A percentile compares a stretch with the other conserved stretches of the same genome.
phyloP scores from a whole-genome alignment of 129 eudicot genomes.

The Tagetes erecta region DNA sequence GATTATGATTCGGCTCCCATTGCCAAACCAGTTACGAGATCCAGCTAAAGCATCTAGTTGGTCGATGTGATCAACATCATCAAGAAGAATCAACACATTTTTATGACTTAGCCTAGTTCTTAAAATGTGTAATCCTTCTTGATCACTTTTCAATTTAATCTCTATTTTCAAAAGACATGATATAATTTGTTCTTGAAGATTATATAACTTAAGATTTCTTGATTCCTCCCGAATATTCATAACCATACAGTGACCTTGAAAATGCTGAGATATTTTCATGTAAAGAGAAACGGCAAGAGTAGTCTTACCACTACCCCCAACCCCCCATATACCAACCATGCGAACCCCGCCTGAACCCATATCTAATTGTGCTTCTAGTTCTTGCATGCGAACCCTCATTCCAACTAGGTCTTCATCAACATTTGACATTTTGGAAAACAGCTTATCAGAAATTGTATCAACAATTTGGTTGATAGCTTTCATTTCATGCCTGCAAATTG shows the following conservation, averaged over 20 bases:
- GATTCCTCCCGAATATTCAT: not conserved
- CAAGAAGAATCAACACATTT: constrained; percentile 9
- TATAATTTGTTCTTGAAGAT: not conserved
- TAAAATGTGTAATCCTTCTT: not conserved
- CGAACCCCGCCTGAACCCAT: not conserved
- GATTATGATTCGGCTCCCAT: constrained; percentile 7
- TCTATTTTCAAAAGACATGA: not conserved
- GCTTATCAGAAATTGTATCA: not conserved
- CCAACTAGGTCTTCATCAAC: not conserved
- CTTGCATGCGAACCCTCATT: not conserved
- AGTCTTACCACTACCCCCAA: not conserved
- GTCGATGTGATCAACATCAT: not conserved
- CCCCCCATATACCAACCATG: constrained; percentile 19
- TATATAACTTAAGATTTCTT: not conserved
- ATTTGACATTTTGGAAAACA: not conserved
- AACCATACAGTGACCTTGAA: constrained; percentile 15
- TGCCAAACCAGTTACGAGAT: not conserved
- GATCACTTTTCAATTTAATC: not conserved
- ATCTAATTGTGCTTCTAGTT: not conserved
- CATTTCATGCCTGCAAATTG: not conserved
- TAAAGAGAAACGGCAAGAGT: not conserved
- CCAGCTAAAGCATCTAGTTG: constrained; percentile 8
- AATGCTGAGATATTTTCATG: not conserved
- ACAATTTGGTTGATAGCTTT: not conserved
- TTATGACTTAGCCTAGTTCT: not conserved